Evolutionary conservation across 1,284 basidiomycete species (phyloP), one percentile per base, ranked within the genome.

Genomic region (Leccinum fuscescens): DNA sequence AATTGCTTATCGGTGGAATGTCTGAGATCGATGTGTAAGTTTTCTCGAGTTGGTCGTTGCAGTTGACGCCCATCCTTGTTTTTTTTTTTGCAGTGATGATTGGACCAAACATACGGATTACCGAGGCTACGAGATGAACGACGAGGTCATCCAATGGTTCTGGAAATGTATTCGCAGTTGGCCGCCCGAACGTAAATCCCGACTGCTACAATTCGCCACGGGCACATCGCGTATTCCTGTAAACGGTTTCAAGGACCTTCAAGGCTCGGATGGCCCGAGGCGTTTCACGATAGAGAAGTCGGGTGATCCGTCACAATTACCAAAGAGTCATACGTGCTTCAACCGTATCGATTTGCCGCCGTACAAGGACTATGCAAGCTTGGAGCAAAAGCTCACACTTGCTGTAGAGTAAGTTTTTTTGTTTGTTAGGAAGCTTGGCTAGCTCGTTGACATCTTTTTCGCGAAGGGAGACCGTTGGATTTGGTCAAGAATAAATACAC

Each of bases 81-180:
- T 4, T 33, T 9, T 42, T 4, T 55, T 20, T 29, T 50, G 14
- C 55, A 88, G 86, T 58, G 88, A 90, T 64, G 88, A 90, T 69
- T 89, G 87, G 88, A 86, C 84, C 58, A 90, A 89, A 72, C 89
- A 86, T 71, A 90, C 88, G 17, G 88, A 90, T 67, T 90, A 89
- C 72, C 83, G 86, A 64, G 86, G 83, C 17, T 89, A 89, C 67
- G 86, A 86, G 72, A 82, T 86, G 74, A 86, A 84, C 61, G 92
- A 94, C 70, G 89, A 93, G 68, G 94, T 97, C 52, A 94, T 97
- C 63, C 92, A 96, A 72, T 97, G 94, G 94, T 97, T 97, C 87
- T 97, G 94, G 94, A 91, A 96, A 78, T 93, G 92, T 69, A 90
- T 97, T 48, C 86, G 90, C 63, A 85, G 86, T 62, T 97, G 94